Evolutionary conservation across 1,284 basidiomycete species (phyloP).

Genomic region (Sanghuangporus baumii): DNA sequence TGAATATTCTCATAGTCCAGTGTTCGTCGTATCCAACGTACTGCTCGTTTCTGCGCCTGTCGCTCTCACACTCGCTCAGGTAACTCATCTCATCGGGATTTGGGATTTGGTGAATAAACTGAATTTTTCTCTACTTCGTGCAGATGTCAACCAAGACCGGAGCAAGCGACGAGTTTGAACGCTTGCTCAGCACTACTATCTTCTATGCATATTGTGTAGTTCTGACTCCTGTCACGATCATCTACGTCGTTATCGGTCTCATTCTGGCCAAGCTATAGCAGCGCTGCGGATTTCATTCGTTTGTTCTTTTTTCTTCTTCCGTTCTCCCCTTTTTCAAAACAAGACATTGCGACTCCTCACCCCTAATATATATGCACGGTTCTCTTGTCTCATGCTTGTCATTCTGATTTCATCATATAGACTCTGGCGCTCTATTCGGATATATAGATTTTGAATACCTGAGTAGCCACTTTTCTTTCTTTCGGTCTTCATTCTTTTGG

Average conservation of each 20-base stretch:
- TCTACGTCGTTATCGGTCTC: constrained; percentile 71
- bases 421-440: neutral
- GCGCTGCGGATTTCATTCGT: neutral
- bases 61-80: constrained; percentile 77
- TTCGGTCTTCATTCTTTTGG: neutral
- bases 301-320: neutral
- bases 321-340: neutral
- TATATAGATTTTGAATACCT: neutral
- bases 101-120: constrained; percentile 12
- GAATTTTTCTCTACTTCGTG: neutral
- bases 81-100: constrained; percentile 22
- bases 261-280: constrained; percentile 41
- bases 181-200: constrained; percentile 77
- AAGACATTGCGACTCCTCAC: neutral
- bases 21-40: constrained; percentile 78
- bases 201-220: constrained; percentile 81
- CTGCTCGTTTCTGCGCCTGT: constrained; percentile 75
- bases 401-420: neutral
- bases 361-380: neutral
- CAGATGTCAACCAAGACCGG: constrained; percentile 80
- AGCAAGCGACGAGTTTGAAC: constrained; percentile 84
- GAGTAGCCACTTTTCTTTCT: neutral
- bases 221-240: constrained; percentile 74
- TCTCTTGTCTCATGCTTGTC: neutral
- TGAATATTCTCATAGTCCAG: constrained; percentile 46